Base-by-base conservation (phyloP, 1,139 yeast species). In the Candida glucosophila region DNA sequence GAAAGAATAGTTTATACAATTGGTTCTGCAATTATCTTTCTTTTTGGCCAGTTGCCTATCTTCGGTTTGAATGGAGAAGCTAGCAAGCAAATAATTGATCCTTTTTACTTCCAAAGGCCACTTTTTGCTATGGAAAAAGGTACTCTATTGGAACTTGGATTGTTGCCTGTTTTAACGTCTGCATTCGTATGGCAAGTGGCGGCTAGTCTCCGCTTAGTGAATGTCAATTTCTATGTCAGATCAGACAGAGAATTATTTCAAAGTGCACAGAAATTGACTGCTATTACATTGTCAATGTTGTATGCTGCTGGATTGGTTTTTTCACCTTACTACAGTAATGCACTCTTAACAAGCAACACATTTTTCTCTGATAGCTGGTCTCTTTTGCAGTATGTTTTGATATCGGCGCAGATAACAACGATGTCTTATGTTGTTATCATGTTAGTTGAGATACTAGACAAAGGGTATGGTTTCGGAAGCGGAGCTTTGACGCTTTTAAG, bases 401-500 rank as follows among this genome's bases (percentile, higher is more conserved):
- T 83, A 34, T 67, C 77, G 44, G 34, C 65, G 27, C 95, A 86
- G 61, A 54, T 85, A 34, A 68, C 76, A 31, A 64, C 65, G 32
- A 73, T 85, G 49, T 78, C 83, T 24, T 53, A 73, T 33, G 42
- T 79, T 32, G 55, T 73, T 36, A 72, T 85, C 31, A 60, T 78
- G 41, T 41, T 82, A 33, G 74, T 80, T 30, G 97, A 88, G 58
- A 59, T 83, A 29, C 63, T 86, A 33, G 94, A 83, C 57, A 86
- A 86, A 58, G 95, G 93, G 27, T 83, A 82, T 49, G 95, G 95
- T 19, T 79, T 83, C 47, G 88, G 90, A 25, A 75, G 92, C 23
- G 96, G 95, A 35, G 58, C 75, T 24, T 64, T 82, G 56, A 67
- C 77, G 32, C 74, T 85, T 43, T 58, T 77, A 29, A 69, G 86